Conservation (phyloP, 768 basidiomycete species). For the Tylopilus subfusipes region DNA sequence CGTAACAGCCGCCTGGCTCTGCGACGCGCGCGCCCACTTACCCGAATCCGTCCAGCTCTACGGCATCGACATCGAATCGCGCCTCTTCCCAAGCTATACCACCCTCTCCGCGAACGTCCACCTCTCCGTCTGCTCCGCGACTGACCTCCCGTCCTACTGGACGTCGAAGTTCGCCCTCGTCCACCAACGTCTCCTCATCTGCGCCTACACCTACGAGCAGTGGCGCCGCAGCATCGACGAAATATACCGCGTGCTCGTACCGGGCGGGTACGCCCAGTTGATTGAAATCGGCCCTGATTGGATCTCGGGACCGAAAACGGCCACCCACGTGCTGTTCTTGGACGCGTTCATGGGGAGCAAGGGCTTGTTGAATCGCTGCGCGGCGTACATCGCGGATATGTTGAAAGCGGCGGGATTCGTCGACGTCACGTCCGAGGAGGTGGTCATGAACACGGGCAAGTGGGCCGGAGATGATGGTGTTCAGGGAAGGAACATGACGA, state of each 20-base stretch:
- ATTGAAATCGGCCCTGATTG: constrained; percentile 24
- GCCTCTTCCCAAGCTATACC: constrained; percentile 14
- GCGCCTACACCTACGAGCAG: constrained; percentile 26
- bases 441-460: constrained; percentile 18
- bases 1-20: constrained; percentile 22
- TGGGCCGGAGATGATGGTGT: constrained; percentile 26
- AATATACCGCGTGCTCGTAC: constrained; percentile 30
- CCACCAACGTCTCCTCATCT: constrained; percentile 32
- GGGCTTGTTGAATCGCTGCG: constrained; percentile 9
- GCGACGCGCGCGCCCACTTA: constrained; percentile 12
- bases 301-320: constrained; percentile 12
- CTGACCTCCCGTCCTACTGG: constrained; percentile 31
- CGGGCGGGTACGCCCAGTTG: constrained; percentile 34
- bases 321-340: constrained; percentile 4
- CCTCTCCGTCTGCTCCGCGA: constrained; percentile 23
- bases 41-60: constrained; percentile 18
- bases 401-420: constrained; percentile 18
- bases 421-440: constrained; percentile 17
- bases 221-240: constrained; percentile 28
- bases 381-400: constrained; percentile 17
- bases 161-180: constrained; percentile 29
- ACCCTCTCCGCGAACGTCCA: constrained; percentile 13
- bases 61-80: constrained; percentile 26
- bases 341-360: constrained; percentile 9
- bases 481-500: constrained; percentile 12